Evolutionary conservation across 345 rosid species (phyloP), one percentile per base, ranked within the genome.

Genomic region (Turnera subulata): DNA sequence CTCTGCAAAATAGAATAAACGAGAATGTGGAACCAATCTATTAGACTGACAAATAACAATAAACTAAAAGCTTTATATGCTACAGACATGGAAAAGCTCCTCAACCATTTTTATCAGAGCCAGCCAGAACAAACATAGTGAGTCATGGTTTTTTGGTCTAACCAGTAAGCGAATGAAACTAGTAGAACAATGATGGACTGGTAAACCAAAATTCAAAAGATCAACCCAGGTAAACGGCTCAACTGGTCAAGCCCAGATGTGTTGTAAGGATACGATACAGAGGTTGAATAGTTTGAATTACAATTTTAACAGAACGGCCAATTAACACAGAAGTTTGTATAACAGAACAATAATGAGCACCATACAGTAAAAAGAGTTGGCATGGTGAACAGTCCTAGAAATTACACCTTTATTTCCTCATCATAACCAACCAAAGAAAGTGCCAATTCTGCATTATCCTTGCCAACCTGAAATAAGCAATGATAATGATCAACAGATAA

Each of bases 401-500:
- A 24, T 21, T 20, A 52, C 74, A 89, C 99, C 86, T 81, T 79
- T 70, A 89, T 22, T 35, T 89, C 99, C 32, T 80, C 74, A 63
- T 75, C 76, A 56, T 84, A 93, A 63, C 84, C 96, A 67, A 89
- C 90, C 67, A 89, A 82, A 65, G 99, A 87, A 70, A 93, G 89
- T 56, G 99, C 97, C 73, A 85, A 55, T 76, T 87, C 81, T 52
- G 95, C 92, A 66, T 93, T 93, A 67, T 77, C 97, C 77, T 86
- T 82, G 61, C 97, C 96, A 26, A 89, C 97, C 99, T 93, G 70
- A 56, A 61, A 61, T 29, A 29, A 29, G 43, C 46, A 62, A 50
- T 8, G 14, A 62, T 35, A 58, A 63, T 23, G 55, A 59, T 49
- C 24, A 62, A 45, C 10, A 46, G 22, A 25, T 1, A 50, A 19